Evolutionary conservation across 2,329 filamentous ascomycete species (phyloP), one percentile per base, ranked within the genome.

Genomic region (Lithohypha guttulata): DNA sequence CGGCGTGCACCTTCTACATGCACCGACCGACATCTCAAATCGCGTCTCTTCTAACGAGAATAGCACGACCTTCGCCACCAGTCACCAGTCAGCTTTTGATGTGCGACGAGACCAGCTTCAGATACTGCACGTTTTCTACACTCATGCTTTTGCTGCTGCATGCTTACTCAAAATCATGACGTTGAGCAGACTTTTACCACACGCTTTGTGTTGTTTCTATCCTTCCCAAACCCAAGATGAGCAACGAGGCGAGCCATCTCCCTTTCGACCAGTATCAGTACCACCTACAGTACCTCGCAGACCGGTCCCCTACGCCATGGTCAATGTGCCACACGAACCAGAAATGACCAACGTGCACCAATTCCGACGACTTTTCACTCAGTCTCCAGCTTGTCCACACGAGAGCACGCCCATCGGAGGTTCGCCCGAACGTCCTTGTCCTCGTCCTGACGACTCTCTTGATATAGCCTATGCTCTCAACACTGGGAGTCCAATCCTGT

Each of bases 141-240:
- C 18, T 25, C 33, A 35, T 35, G 10, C 11, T 14, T 34, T 34
- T 34, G 31, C 20, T 18, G 19, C 11, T 7, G 14, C 19, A 34
- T 34, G 8, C 18, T 21, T 35, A 35, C n/a, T 14, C 22, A 26
- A 6, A 20, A 35, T 26, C 33, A 35, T 35, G 33, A 25, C 20
- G 11, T 25, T 35, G 20, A 35, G 20, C 22, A 23, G 33, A 14
- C 6, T 35, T 25, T 10, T 35, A 6, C 33, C 33, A 22, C 19
- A 35, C 33, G 20, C 33, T 15, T 18, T 35, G n/a, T 35, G 33
- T 22, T 35, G 33, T 11, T 35, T 35, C 20, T 25, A 35, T 22
- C n/a, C 18, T 7, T 22, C 33, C 13, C 20, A 15, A 10, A 20
- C 25, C 8, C 3, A 26, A 11, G 33, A 26, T 13, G 21, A 35